These are phyloP conservation scores for Eucalyptus viminalis DNA, from an alignment of 345 rosid species.

Conservation along the genomic window DNA sequence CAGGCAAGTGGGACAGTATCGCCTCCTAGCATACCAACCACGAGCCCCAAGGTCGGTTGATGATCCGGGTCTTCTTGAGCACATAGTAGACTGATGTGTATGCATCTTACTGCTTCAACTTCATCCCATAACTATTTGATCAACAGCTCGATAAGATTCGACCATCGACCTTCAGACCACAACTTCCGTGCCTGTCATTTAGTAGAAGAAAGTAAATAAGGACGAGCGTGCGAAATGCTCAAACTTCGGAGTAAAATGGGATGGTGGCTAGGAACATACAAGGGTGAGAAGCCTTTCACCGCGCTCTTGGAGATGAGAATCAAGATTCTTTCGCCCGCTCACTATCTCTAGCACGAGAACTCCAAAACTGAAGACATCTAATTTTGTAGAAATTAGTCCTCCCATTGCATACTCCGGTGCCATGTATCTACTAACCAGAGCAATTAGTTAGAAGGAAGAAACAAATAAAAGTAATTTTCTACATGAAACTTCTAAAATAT, in stretches of 20 bases:
- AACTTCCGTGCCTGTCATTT: not conserved
- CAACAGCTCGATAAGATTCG: not conserved
- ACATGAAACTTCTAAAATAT: not conserved
- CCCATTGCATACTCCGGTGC: no score
- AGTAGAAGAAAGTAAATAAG: not conserved
- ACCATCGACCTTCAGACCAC: not conserved
- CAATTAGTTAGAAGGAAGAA: no score
- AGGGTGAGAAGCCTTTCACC: not conserved
- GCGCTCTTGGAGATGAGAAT: not conserved
- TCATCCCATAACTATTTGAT: not conserved
- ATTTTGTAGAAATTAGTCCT: not conserved
- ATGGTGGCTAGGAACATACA: not conserved
- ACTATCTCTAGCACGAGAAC: not conserved
- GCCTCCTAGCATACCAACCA: not conserved
- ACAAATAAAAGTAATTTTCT: not conserved
- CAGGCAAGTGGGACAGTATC: no score
- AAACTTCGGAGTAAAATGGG: not conserved
- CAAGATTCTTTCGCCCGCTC: not conserved
- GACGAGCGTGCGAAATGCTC: rapidly evolving
- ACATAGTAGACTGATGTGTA: not conserved
- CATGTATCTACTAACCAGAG: constrained; percentile 2
- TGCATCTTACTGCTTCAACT: not conserved
- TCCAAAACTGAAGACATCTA: not conserved
- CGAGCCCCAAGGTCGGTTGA: not conserved
- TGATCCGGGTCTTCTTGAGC: not conserved